A percentile compares a stretch with the other conserved stretches of the same genome.
These are phyloP conservation scores for Nigrospora oryzae DNA, from an alignment of 2,329 filamentous ascomycete species.

Conservation along the genomic window DNA sequence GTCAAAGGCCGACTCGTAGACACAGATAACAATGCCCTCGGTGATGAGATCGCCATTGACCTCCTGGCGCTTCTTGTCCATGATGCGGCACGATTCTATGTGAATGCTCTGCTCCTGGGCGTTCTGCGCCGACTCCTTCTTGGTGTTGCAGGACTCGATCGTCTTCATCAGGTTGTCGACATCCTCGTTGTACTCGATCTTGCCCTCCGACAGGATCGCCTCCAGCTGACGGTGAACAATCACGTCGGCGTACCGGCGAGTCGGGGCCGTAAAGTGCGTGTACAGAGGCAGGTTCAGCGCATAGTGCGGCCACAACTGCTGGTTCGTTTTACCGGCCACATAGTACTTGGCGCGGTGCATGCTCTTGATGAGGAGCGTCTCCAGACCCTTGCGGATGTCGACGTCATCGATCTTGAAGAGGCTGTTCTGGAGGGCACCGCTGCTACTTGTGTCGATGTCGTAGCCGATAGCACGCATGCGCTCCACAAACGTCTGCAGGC, in stretches of 20 bases:
- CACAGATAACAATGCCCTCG: conserved; percentile 91
- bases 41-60: conserved; percentile 86
- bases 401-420: conserved; percentile 86
- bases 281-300: conserved; percentile 87
- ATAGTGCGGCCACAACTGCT: conserved; percentile 79
- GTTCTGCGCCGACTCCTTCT: conserved; percentile 96
- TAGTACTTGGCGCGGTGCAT: conserved; percentile 97
- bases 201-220: conserved; percentile 70
- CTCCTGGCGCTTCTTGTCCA: conserved; percentile 86
- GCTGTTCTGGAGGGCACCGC: conserved; percentile 86
- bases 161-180: conserved; percentile 84
- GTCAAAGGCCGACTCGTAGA: conserved; percentile 98
- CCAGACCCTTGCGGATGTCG: conserved; percentile 93
- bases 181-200: conserved; percentile 81
- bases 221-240: conserved; percentile 94
- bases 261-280: conserved; percentile 95
- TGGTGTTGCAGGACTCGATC: conserved; percentile 92
- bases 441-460: conserved; percentile 82
- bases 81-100: conserved; percentile 91
- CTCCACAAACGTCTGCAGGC: conserved; percentile 83
- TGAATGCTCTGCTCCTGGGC: conserved; percentile 98
- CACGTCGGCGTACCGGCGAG: conserved; percentile 88
- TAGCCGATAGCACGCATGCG: conserved; percentile 89
- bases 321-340: conserved; percentile 69
- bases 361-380: conserved; percentile 87